Evolutionary conservation across 2,329 filamentous ascomycete species (phyloP), one percentile per base, ranked within the genome.

Genomic region (Cytospora chrysosperma): DNA sequence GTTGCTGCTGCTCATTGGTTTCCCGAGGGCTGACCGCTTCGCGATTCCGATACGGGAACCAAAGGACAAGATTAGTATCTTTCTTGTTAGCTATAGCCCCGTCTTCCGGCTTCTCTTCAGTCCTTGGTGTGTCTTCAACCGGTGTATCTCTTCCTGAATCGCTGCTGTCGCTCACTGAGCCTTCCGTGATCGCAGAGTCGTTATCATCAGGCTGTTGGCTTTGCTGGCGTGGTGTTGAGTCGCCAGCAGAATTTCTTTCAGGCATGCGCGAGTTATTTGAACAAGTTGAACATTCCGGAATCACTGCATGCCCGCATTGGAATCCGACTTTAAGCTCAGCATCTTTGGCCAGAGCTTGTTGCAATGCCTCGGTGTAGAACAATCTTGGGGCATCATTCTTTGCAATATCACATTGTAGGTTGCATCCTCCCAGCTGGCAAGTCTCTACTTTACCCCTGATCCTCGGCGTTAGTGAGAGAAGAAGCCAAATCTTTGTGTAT

Each of bases 331-430:
- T 55, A n/a, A 54, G 26, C 6, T 21, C 24, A 8, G 51, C 28
- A 32, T 43, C 40, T n/a, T 61, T 61, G 58, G 47, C 12, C 32
- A 61, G 58, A 10, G 58, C 58, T 32, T 61, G 43, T 10, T 61
- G 58, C 5, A 61, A 17, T 15, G 58, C 37, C 10, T 32, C 26
- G 4, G 51, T 32, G 40, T 55, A 55, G 37, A 55, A n/a, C 10
- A 24, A 37, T n/a, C 27, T 28, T 26, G 51, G 6, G 6, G 51
- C 6, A 30, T 53, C 58, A 5, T 17, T 55, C 15, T 34, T 34
- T 8, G 37, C 17, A 26, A 49, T 19, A 15, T 51, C 27, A 54
- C 37, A 47, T 15, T 61, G 58, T 27, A 61, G 26, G 47, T 53
- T 34, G 21, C 58, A 61, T 40, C 58, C 40, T 19, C 32, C 51